A percentile compares a stretch with the other conserved stretches of the same genome.
Conservation (phyloP, 495 filamentous ascomycete genomes). For the Podospora australis region DNA sequence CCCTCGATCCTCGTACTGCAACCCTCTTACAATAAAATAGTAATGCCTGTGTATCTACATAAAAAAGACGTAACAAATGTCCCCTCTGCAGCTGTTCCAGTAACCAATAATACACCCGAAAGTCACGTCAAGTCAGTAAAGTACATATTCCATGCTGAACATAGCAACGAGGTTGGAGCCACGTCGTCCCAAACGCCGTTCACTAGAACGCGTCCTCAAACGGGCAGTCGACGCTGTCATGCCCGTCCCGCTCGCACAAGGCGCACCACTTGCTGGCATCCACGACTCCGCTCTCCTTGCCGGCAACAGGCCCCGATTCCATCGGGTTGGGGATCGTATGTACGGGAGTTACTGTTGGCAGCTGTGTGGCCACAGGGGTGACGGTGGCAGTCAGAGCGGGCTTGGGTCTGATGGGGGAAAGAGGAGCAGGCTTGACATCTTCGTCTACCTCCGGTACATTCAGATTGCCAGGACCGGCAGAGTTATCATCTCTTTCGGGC, state of each 20-base stretch:
- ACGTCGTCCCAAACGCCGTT: background rate
- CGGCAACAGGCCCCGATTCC: slow-evolving; percentile 67
- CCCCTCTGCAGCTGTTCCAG: too few relatives aligned
- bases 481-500: slow-evolving; percentile 27
- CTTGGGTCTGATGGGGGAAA: slow-evolving; percentile 44
- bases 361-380: slow-evolving; percentile 1
- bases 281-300: slow-evolving; percentile 71
- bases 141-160: too few relatives aligned
- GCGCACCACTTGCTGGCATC: slow-evolving; percentile 94
- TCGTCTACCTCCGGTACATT: slow-evolving; percentile 12
- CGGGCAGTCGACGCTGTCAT: slow-evolving; percentile 92
- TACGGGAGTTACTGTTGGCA: slow-evolving; percentile 12
- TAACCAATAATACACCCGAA: too few relatives aligned
- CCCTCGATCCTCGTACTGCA: too few relatives aligned
- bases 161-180: background rate
- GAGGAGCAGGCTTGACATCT: slow-evolving; percentile 42
- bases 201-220: slow-evolving; percentile 71
- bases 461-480: slow-evolving; percentile 29
- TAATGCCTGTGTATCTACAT: too few relatives aligned
- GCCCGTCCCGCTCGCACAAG: slow-evolving; percentile 90
- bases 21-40: too few relatives aligned
- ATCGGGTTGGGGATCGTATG: slow-evolving; percentile 52
- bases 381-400: slow-evolving; percentile 7
- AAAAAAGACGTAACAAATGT: too few relatives aligned
- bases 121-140: too few relatives aligned